Evolutionary conservation across 495 filamentous ascomycete genomes (phyloP).

Genomic region (Xylaria acuta): DNA sequence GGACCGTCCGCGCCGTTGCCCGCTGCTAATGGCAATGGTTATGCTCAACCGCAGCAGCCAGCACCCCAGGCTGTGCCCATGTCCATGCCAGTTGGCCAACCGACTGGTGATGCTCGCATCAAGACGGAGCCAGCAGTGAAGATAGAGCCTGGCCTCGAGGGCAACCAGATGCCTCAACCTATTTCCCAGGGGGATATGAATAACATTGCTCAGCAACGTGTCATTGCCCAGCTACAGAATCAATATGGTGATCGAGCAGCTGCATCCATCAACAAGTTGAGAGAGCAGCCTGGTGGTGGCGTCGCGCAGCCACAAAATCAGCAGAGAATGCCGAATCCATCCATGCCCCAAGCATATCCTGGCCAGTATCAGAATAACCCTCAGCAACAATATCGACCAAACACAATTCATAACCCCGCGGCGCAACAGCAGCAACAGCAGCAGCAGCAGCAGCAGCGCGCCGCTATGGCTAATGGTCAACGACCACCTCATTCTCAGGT

Average conservation of each 20-base stretch:
- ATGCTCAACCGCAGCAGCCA: slow-evolving; percentile 47
- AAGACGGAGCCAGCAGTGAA: slow-evolving; percentile 68
- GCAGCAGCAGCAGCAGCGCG: slow-evolving; percentile 44
- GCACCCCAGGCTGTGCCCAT: slow-evolving; percentile 45
- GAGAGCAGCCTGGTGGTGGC: slow-evolving; percentile 49
- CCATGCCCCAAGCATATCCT: slow-evolving; percentile 39
- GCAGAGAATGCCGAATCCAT: slow-evolving; percentile 35
- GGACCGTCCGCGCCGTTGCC: slow-evolving; percentile 40
- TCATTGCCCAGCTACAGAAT: slow-evolving; percentile 60
- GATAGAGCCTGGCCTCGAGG: slow-evolving; percentile 45
- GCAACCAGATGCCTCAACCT: slow-evolving; percentile 31
- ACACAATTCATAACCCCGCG: slow-evolving; percentile 35
- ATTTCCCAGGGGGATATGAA: slow-evolving; percentile 54
- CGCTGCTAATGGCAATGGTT: slow-evolving; percentile 38
- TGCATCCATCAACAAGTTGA: slow-evolving; percentile 71
- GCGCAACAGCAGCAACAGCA: slow-evolving; percentile 47
- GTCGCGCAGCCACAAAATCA: slow-evolving; percentile 33
- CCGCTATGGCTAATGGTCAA: slow-evolving; percentile 49
- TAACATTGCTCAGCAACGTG: slow-evolving; percentile 64
- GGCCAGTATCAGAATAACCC: slow-evolving; percentile 41
- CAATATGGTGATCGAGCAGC: slow-evolving; percentile 76
- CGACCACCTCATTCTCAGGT: slow-evolving; percentile 62
- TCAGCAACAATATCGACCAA: slow-evolving; percentile 55
- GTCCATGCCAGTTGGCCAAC: slow-evolving; percentile 43
- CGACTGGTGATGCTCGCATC: slow-evolving; percentile 59